Base-by-base conservation (phyloP, 768 basidiomycete species). In the Lyophyllum decastes region DNA sequence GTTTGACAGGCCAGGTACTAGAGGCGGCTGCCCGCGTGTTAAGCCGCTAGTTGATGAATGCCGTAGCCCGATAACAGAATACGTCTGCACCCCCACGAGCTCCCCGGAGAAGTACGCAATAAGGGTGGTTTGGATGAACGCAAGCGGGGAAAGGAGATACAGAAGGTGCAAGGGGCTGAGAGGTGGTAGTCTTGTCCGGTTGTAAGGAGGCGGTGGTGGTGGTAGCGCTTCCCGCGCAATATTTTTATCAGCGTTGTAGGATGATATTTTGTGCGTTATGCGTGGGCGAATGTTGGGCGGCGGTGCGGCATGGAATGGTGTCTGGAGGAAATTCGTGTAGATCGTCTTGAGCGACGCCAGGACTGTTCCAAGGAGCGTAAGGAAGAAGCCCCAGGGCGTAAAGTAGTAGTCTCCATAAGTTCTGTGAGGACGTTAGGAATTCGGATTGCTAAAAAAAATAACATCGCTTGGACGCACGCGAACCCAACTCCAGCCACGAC, bases 371-470 rank as follows among this genome's bases (percentile, higher is more conserved):
- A 95, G 73, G 14, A 99, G 80, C 0, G 97, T 98, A 21, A 99
- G 80, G 67, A 92, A 63, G 57, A 98, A 84, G 4, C 97, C 97
- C 71, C 84, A 85, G 2, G 78, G 71, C 0, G 94, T 97, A 72
- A 90, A 97, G 66, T 93, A 90, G 73, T 97, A 98, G 68, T 98
- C 95, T 53, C 95, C 97, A 56, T 94, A 96, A 6, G 95, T 97
- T 12, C 93, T 95, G 64, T 16, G 17, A 2, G 14, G 12, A 11
- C 52, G 40, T 41, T 19, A 38, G 40, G 16, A 2, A 2, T 46
- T 30, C 47, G 49, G 30, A 41, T 30, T 4, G 30, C 30, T 30
- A 48, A 10, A 44, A 63, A 59, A 45, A 24, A 11, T 9, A 22
- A 43, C 22, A n/a, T 7, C 16, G 44, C 9, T 11, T 24, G 19